Base-by-base conservation (phyloP, 257 asterid species). In the Nicotiana tabacum region DNA sequence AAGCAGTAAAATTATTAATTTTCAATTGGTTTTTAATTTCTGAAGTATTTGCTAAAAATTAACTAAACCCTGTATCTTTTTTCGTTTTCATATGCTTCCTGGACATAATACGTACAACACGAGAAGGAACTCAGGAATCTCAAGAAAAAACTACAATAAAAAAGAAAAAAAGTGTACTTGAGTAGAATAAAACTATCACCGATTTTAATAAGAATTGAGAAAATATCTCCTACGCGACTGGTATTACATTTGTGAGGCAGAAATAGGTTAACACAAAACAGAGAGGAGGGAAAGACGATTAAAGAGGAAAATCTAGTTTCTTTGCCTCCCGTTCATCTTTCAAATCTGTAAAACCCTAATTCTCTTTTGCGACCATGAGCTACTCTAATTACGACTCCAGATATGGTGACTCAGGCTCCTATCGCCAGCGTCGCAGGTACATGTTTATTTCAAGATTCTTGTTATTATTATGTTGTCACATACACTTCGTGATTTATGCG, bases 391-490 rank as follows among this genome's bases (percentile, higher is more conserved):
- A 90, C 85, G 99, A 95, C 61, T 78, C 95, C 81, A 91, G 99
- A 67, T 88, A 91, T 65, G 82, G 87, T 64, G 98, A 95, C 60
- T 88, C 91, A 66, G 81, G 85, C 81, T 93, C 98, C 58, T 95
- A 95, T 74, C 97, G 97, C 78, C 91, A 91, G 81, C 98, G 97
- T 67, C 94, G 98, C 69, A 89, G 97, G 98, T 95, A 90, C 46
- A 65, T 61, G 37, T 29, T 76, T 18, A 11, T 12, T 13, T 21
- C 9, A 13, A 4, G 64, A 65, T 51, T 74, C 17, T 53, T 62
- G n/a, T 2, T 58, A 11, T 16, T 16, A 6, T 24, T 56, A 10
- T 55, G 24, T 11, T 17, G 18, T 79, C 24, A 18, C 11, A 7
- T 43, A 24, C 77, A 10, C 32, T 32, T 56, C 35, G 12, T 70